These are phyloP conservation scores for Pseudopediastrum boryanum DNA, from an alignment of 139 green algal genomes.

Conservation along the genomic window DNA sequence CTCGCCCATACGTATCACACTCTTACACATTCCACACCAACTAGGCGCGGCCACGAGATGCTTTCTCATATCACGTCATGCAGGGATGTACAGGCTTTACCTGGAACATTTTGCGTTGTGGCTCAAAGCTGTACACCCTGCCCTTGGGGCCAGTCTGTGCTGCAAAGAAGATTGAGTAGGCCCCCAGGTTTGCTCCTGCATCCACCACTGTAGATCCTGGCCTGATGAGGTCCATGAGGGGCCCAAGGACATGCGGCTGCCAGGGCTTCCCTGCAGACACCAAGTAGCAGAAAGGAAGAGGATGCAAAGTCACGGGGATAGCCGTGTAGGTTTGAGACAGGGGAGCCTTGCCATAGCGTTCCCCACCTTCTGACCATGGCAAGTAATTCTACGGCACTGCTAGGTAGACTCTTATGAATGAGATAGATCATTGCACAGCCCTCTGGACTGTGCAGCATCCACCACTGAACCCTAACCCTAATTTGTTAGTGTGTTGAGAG, in stretches of 20 bases:
- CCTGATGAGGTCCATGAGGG: background rate
- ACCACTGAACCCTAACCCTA: too few relatives aligned
- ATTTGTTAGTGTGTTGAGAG: too few relatives aligned
- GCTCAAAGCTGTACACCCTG: background rate
- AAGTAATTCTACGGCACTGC: background rate
- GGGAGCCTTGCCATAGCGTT: too few relatives aligned
- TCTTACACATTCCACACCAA: too few relatives aligned
- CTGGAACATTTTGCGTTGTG: background rate
- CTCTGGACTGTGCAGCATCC: too few relatives aligned
- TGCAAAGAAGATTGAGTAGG: conserved; percentile 18
- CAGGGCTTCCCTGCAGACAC: background rate
- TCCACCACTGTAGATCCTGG: conserved; percentile 8
- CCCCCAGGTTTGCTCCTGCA: conserved; percentile 8
- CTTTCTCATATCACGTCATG: too few relatives aligned
- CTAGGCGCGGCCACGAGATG: too few relatives aligned
- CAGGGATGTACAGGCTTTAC: background rate
- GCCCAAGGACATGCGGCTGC: background rate
- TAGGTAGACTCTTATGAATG: background rate
- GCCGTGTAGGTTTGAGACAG: background rate
- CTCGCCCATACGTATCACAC: background rate
- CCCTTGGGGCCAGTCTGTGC: background rate
- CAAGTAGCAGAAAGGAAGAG: background rate
- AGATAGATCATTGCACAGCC: too few relatives aligned
- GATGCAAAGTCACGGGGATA: background rate
- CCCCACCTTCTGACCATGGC: background rate